Evolutionary conservation across 768 basidiomycete species (phyloP).

Genomic region (Sistotremastrum niveocremeum): DNA sequence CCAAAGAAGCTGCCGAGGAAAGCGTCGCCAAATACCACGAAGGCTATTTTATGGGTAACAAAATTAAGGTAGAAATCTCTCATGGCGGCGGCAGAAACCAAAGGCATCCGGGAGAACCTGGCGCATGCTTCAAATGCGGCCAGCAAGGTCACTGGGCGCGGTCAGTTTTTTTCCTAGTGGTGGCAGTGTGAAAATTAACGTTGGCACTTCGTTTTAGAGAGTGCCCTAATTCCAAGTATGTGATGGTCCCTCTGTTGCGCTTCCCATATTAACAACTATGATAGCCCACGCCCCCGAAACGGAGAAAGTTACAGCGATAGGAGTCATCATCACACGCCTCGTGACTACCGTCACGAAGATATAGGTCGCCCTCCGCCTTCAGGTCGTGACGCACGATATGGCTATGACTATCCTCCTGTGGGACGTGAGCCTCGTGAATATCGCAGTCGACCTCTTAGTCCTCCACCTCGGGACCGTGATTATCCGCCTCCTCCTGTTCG

Average conservation of each 20-base stretch:
- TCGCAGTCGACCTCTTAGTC: slow-evolving; percentile 30
- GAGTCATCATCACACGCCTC: slow-evolving; percentile 36
- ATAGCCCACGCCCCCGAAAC: slow-evolving; percentile 16
- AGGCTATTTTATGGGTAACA: slow-evolving; percentile 86
- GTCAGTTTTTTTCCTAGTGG: slow-evolving; percentile 24
- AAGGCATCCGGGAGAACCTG: slow-evolving; percentile 74
- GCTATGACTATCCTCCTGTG: slow-evolving; percentile 33
- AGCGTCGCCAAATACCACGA: slow-evolving; percentile 82
- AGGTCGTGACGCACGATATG: slow-evolving; percentile 42
- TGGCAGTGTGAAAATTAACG: neutral
- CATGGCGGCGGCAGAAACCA: slow-evolving; percentile 73
- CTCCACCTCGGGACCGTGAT: slow-evolving; percentile 48
- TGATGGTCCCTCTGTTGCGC: neutral
- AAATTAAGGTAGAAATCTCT: slow-evolving; percentile 78
- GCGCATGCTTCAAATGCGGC: slow-evolving; percentile 81
- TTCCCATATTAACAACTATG: no score
- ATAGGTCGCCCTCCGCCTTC: slow-evolving; percentile 28
- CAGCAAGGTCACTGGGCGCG: slow-evolving; percentile 84
- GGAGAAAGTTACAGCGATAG: no score
- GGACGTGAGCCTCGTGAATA: slow-evolving; percentile 39
- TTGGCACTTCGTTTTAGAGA: slow-evolving; percentile 33
- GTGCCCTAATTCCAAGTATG: slow-evolving; percentile 36
- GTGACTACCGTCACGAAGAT: slow-evolving; percentile 42
- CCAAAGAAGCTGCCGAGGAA: slow-evolving; percentile 66
- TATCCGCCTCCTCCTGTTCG: slow-evolving; percentile 34